Percentiles rank a stretch among this genome's conserved stretches.
phyloP scores from a whole-genome alignment of 257 asterid genomes.

The Mentha longifolia region DNA sequence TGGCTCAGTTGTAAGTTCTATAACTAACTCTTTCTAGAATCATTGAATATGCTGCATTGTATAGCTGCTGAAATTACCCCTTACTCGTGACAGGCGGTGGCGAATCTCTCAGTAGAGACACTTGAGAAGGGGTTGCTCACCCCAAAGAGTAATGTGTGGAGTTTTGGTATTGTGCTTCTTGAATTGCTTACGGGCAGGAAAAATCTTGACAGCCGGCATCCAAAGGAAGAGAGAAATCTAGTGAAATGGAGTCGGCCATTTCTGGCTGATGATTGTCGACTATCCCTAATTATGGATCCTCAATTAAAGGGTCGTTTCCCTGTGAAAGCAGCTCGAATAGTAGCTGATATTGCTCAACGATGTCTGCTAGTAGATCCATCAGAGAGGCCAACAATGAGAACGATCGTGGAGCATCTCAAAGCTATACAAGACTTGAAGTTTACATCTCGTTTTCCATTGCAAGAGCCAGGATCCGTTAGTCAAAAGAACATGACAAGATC shows the following conservation, averaged over 20 bases:
- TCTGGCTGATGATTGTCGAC: conserved; percentile 77
- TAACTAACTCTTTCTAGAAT: background rate
- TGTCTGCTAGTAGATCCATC: conserved; percentile 91
- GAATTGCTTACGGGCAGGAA: conserved; percentile 91
- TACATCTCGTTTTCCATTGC: conserved; percentile 82
- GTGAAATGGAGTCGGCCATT: conserved; percentile 90
- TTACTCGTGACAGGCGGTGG: conserved; percentile 61
- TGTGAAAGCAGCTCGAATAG: conserved; percentile 75
- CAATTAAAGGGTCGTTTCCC: conserved; percentile 88
- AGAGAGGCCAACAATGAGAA: conserved; percentile 91
- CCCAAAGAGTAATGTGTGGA: conserved; percentile 95
- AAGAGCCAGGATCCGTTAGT: conserved; percentile 74
- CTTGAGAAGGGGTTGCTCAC: conserved; percentile 81
- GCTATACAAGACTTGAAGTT: conserved; percentile 79
- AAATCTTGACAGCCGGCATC: conserved; percentile 69
- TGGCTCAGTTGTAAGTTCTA: conserved; percentile 48
- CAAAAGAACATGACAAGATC: conserved; percentile 75
- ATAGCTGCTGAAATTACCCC: conserved; percentile 10
- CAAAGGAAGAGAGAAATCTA: conserved; percentile 84
- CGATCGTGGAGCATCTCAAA: conserved; percentile 72
- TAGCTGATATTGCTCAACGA: conserved; percentile 84
- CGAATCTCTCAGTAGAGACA: conserved; percentile 85
- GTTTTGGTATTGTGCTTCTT: conserved; percentile 86
- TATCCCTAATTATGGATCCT: conserved; percentile 89
- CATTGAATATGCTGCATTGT: conserved; percentile 5